Evolutionary conservation across 169 alveolate genomes (phyloP).

Genomic region (Toxoplasma gondii): DNA sequence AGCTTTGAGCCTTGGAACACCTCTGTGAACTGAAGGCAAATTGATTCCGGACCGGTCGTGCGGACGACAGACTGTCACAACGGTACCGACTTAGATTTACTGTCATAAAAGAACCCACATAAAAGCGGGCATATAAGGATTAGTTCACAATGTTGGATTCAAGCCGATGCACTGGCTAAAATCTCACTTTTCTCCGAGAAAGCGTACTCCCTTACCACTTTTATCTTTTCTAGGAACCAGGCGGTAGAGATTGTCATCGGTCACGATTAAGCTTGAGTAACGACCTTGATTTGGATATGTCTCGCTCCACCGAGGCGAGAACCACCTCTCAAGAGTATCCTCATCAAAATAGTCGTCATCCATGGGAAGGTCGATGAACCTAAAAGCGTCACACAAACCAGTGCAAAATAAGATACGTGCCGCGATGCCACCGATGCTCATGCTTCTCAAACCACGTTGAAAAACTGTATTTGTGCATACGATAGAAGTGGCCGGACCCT

Average conservation of each 20-base stretch:
- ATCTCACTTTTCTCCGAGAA: neutral
- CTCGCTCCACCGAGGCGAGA: neutral
- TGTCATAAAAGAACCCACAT: no score
- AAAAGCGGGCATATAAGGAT: no score
- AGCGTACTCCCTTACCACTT: neutral
- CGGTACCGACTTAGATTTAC: no score
- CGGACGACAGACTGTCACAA: no score
- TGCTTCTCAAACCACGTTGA: no score
- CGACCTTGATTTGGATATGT: neutral
- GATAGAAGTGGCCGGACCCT: no score
- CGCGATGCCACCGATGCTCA: neutral
- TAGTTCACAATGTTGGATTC: no score
- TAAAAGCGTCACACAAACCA: neutral
- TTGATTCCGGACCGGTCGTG: no score
- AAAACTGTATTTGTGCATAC: no score
- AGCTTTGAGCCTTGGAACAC: no score
- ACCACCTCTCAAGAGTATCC: neutral
- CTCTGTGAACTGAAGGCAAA: no score
- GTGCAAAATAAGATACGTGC: neutral
- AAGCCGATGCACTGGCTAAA: no score
- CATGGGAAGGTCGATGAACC: constrained; percentile 32
- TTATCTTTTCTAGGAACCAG: neutral
- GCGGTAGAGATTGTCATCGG: constrained; percentile 31
- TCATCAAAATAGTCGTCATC: neutral
- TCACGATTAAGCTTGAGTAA: neutral